Evolutionary conservation across 768 basidiomycete species (phyloP).

Genomic region (Tricholoma sp.): DNA sequence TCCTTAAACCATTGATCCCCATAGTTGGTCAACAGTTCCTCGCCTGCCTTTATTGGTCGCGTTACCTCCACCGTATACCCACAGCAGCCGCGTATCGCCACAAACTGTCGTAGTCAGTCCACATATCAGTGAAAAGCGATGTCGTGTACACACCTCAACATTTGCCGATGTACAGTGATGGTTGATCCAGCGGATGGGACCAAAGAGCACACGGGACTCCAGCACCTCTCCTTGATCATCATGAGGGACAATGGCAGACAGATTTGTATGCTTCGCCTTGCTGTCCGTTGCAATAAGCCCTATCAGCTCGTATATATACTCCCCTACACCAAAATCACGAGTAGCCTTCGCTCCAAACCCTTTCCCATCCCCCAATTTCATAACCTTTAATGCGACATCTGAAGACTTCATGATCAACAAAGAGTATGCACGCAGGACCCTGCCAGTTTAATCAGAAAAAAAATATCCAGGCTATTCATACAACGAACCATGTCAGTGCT

Average conservation of each 20-base stretch:
- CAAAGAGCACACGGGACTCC: background rate
- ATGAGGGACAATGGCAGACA: background rate
- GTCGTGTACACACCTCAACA: background rate
- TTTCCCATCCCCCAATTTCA: background rate
- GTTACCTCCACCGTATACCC: background rate
- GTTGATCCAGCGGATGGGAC: background rate
- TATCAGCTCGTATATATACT: background rate
- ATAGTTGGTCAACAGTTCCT: background rate
- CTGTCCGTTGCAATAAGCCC: background rate
- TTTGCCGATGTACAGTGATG: background rate
- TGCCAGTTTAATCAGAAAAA: background rate
- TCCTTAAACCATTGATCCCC: background rate
- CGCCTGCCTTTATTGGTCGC: background rate
- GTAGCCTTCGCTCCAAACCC: background rate
- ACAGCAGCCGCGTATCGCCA: background rate
- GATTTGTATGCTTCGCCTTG: background rate
- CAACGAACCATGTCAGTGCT: background rate
- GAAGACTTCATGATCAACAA: background rate
- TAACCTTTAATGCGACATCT: background rate
- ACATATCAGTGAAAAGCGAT: no score
- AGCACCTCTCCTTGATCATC: background rate
- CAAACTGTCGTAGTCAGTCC: background rate
- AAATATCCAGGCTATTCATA: background rate
- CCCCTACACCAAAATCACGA: background rate
- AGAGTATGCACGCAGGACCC: background rate